A percentile compares a stretch with the other conserved stretches of the same genome.
Evolutionary conservation across 345 rosid species (phyloP).

Genomic region (Brassica carinata): DNA sequence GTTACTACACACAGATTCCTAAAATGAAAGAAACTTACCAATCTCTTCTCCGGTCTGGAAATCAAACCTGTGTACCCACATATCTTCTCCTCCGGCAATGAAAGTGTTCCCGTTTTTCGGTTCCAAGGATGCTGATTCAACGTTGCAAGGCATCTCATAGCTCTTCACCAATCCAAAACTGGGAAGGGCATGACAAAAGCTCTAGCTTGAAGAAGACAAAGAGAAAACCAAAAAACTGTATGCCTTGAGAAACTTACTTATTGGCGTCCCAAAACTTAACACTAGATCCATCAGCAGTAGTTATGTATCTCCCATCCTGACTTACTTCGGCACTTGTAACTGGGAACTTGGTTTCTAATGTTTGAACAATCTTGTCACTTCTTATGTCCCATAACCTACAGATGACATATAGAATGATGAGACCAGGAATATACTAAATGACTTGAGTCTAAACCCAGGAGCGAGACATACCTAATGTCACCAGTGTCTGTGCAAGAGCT

Average conservation of each 20-base stretch:
- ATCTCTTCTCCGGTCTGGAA: slow-evolving; percentile 71
- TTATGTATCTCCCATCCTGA: slow-evolving; percentile 88
- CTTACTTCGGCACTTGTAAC: slow-evolving; percentile 98
- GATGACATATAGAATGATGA: neutral
- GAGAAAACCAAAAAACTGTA: neutral
- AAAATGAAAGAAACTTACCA: slow-evolving; percentile 46
- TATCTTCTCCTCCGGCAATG: slow-evolving; percentile 71
- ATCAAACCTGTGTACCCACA: slow-evolving; percentile 71
- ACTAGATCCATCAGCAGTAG: slow-evolving; percentile 89
- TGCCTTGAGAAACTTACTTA: slow-evolving; percentile 60
- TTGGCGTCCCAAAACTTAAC: slow-evolving; percentile 98
- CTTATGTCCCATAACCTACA: slow-evolving; percentile 90
- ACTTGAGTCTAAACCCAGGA: neutral
- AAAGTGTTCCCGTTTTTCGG: slow-evolving; percentile 57
- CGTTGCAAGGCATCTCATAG: slow-evolving; percentile 82
- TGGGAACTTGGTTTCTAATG: slow-evolving; percentile 79
- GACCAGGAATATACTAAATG: neutral
- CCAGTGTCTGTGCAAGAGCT: slow-evolving; percentile 89
- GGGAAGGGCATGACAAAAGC: slow-evolving; percentile 11
- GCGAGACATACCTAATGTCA: slow-evolving; percentile 71
- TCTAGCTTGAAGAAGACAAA: slow-evolving; percentile 11
- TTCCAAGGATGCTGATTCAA: slow-evolving; percentile 81
- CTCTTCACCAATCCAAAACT: slow-evolving; percentile 92
- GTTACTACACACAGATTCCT: slow-evolving; percentile 10
- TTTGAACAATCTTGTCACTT: slow-evolving; percentile 80